Conservation (phyloP, 768 basidiomycete genomes). For the Gymnopilus dilepis region DNA sequence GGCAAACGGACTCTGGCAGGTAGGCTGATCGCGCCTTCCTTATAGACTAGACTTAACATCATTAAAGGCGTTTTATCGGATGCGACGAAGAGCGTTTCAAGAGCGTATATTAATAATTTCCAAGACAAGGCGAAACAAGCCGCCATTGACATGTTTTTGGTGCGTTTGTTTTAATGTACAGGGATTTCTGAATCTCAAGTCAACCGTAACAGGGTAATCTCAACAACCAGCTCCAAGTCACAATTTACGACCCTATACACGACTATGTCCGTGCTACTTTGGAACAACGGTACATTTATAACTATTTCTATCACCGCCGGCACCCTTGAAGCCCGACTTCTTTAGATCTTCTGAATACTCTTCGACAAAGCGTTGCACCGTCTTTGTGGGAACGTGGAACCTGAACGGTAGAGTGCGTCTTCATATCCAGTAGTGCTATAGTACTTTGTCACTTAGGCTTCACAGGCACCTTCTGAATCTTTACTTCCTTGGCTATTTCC, state of each 20-base stretch:
- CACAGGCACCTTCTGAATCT: constrained; percentile 77
- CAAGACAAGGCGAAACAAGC: constrained; percentile 93
- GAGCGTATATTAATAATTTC: constrained; percentile 98
- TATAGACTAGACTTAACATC: constrained; percentile 8
- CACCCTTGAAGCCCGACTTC: constrained; percentile 11
- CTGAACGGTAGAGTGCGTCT: constrained; percentile 81
- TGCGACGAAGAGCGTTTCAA: constrained; percentile 94
- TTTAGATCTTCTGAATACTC: constrained; percentile 84
- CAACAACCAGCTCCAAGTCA: constrained; percentile 83
- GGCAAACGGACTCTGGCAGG: constrained; percentile 94
- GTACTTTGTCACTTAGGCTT: constrained; percentile 3
- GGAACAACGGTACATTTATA: constrained; percentile 59
- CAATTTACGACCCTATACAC: constrained; percentile 93
- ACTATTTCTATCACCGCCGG: constrained; percentile 18
- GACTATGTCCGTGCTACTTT: constrained; percentile 81
- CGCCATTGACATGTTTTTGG: constrained; percentile 95
- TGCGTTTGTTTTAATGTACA: constrained; percentile 39
- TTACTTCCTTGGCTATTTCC: constrained; percentile 93
- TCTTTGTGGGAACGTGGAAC: constrained; percentile 96
- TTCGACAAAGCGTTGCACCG: constrained; percentile 64
- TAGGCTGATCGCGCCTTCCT: constrained; percentile 33
- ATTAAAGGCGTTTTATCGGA: constrained; percentile 84
- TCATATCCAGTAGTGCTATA: neutral
- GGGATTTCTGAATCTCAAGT: neutral
- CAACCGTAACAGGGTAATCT: constrained; percentile 84